Base-by-base conservation (phyloP, 1,139 yeast species). In the Pichia terricola region DNA sequence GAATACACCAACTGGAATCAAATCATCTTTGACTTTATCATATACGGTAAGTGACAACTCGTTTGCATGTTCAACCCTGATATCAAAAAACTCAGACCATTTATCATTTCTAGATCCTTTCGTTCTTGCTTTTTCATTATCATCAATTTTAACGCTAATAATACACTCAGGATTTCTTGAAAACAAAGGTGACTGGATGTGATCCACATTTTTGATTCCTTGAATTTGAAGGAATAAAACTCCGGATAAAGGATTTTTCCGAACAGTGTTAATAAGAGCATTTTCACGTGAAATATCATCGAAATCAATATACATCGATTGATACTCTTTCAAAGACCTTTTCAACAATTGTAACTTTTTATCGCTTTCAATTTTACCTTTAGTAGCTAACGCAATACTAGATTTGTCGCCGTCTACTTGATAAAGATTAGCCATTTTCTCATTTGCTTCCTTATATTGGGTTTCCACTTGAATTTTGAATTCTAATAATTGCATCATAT, bases 401-500 rank as follows among this genome's bases (percentile, higher is more conserved):
- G 83, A 77, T 51, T 83, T 78, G 63, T 91, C 98, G 44, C 97
- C 96, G 57, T 91, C 97, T 65, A 83, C 73, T 57, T 82, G 81
- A 60, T 91, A 91, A 46, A 91, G 74, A 54, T 81, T 86, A 30
- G 85, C 79, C 61, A 91, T 77, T 61, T 89, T 91, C 53, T 86
- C 94, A 54, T 88, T 88, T 16, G 97, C 97, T 51, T 81, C 94
- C 55, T 82, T 80, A 64, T 89, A 91, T 64, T 91, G 95, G 57
- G 85, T 80, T 63, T 91, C 98, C 37, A 91, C 95, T 58, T 89
- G 94, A 42, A 89, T 71, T 63, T 91, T 91, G 64, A 89, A 88
- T 60, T 88, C 96, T 45, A 91, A 70, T 62, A 88, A 95, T 64
- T 88, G 96, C 46, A 91, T 72, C 97, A 91, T 89, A 56, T 85